Evolutionary conservation across 352 stramenopile genomes (phyloP), one percentile per base, ranked within the genome.

Genomic region (Pythium periplocum): DNA sequence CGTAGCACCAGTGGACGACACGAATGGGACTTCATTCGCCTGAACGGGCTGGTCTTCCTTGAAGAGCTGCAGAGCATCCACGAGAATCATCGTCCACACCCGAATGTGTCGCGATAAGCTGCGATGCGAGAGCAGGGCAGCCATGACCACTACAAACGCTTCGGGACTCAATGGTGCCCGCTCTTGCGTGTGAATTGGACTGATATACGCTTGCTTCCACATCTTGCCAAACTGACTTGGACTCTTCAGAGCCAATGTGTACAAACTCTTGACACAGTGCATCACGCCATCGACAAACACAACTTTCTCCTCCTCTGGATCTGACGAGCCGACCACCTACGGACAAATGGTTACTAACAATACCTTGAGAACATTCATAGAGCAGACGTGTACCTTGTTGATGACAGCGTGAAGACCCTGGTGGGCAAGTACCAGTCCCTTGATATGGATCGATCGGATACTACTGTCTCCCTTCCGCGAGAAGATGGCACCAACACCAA

Each of bases 71-170:
- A 84, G 54, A 1, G 75, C 35, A n/a, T 75, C 69, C 56, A 81
- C 64, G 30, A 89, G 32, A 6, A 89, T 59, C 57, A 87, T 70
- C n/a, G 69, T 75, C 75, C 76, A 86, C 26, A 83, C 72, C 38
- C 80, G 80, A 26, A 87, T 64, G 2, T 74, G 73, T 34, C 68
- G 67, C 2, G 78, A 83, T 2, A 84, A 55, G 52, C 71, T 84
- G 43, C 62, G 69, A 57, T 78, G 66, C 6, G 68, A 70, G 4
- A 86, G 55, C 35, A 88, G 64, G 8, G 68, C 56, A 38, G 67
- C 66, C 10, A 78, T 47, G 30, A 88, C 70, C 43, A 74, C 48
- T 31, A 64, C 52, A 36, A 86, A 75, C 2, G 64, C 73, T 3
- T 57, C 45, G 4, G 64, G 59, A 4, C 67, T 69, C 33, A 88